Evolutionary conservation across 176 grass and related monocot species (phyloP).

Genomic region (Eragrostis nindensis): DNA sequence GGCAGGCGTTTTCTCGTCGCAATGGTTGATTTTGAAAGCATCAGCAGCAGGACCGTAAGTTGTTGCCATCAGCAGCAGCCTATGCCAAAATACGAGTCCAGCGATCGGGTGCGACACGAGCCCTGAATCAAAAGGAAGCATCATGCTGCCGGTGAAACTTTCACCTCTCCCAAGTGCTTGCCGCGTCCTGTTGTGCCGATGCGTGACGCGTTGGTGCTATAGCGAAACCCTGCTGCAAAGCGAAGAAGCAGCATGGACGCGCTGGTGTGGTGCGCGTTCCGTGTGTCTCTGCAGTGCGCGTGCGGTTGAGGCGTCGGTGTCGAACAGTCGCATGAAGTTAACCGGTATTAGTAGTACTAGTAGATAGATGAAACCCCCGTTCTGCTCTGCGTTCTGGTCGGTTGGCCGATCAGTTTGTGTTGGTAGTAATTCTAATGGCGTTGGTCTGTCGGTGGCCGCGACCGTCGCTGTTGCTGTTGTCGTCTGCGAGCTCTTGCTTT

Average conservation of each 20-base stretch:
- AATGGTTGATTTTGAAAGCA: background rate
- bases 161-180: background rate
- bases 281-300: background rate
- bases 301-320: constrained; percentile 18
- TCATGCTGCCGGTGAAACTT: background rate
- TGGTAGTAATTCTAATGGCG: background rate
- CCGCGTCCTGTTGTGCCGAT: background rate
- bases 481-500: constrained; percentile 6
- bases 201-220: background rate
- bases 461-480: background rate
- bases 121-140: background rate
- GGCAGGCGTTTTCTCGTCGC: background rate
- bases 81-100: background rate
- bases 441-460: background rate
- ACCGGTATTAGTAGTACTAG: too few relatives aligned
- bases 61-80: too few relatives aligned
- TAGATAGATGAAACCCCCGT: background rate
- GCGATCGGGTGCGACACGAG: too few relatives aligned
- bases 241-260: background rate
- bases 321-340: background rate
- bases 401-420: background rate
- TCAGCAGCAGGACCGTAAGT: background rate
- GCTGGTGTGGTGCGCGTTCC: background rate
- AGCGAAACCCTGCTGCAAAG: background rate
- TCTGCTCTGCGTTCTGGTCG: background rate